These are phyloP conservation scores for Batrachochytrium dendrobatidis DNA, from an alignment of 371 early-diverging fungal species.

Conservation along the genomic window DNA sequence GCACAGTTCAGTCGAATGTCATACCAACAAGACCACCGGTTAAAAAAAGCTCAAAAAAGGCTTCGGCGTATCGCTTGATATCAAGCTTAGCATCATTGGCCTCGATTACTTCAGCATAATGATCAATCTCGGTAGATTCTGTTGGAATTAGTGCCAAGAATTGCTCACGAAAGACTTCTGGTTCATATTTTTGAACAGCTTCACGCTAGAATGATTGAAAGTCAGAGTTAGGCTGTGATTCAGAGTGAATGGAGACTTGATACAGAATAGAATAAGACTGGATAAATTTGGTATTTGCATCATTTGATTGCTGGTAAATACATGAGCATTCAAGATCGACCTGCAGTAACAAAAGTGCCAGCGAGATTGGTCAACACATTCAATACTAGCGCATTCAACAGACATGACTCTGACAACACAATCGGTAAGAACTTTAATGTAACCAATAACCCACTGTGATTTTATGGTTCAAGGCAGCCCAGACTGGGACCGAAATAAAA, in stretches of 20 bases:
- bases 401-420: too few species aligned
- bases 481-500: not conserved
- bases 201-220: constrained; percentile 37
- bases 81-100: constrained; percentile 78
- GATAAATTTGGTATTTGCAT: not conserved
- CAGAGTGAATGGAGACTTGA: not conserved
- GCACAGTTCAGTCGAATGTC: not conserved
- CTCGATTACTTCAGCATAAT: constrained; percentile 75
- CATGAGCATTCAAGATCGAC: too few species aligned
- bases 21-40: constrained; percentile 82
- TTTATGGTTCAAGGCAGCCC: not conserved
- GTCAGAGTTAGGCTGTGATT: not conserved
- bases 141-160: constrained; percentile 29
- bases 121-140: constrained; percentile 41
- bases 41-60: constrained; percentile 85
- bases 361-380: too few species aligned
- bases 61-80: constrained; percentile 88
- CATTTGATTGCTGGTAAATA: too few species aligned
- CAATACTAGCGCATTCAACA: too few species aligned
- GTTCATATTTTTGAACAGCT: constrained; percentile 39
- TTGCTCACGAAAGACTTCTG: constrained; percentile 41
- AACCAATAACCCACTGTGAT: too few species aligned
- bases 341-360: too few species aligned
- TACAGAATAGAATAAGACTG: not conserved
- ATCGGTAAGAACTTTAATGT: too few species aligned